Percentiles rank a stretch among this genome's conserved stretches.
Conservation (phyloP, 2,329 filamentous ascomycete species). For the Paradendryphiella salina region DNA sequence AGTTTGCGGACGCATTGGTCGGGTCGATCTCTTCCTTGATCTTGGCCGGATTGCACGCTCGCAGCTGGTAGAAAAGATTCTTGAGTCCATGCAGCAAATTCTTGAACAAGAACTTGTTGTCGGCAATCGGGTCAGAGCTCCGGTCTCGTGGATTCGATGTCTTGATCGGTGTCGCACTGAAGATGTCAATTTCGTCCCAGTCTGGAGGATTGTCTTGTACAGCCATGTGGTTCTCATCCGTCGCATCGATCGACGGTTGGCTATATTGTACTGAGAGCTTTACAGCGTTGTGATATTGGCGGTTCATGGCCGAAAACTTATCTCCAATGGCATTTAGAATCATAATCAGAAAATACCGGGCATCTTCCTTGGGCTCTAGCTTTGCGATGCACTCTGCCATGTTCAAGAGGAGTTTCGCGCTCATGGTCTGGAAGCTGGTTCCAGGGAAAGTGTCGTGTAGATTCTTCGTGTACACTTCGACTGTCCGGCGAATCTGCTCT, state of each 20-base stretch:
- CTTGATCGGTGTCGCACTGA: slow-evolving; percentile 93
- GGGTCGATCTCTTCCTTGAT: slow-evolving; percentile 67
- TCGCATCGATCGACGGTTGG: slow-evolving; percentile 65
- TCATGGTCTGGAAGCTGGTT: slow-evolving; percentile 99
- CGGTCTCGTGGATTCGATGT: slow-evolving; percentile 88
- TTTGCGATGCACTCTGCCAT: slow-evolving; percentile 98
- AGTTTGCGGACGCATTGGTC: slow-evolving; percentile 80
- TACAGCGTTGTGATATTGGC: slow-evolving; percentile 90
- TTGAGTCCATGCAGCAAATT: slow-evolving; percentile 95
- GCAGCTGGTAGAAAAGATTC: slow-evolving; percentile 93
- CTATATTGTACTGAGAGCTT: slow-evolving; percentile 82
- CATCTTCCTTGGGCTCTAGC: slow-evolving; percentile 89
- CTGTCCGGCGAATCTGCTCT: slow-evolving; percentile 91
- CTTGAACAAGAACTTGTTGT: slow-evolving; percentile 98
- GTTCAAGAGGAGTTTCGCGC: slow-evolving; percentile 91
- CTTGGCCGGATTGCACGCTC: slow-evolving; percentile 75
- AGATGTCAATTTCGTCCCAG: slow-evolving; percentile 98
- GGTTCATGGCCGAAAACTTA: slow-evolving; percentile 98
- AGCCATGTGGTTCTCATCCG: slow-evolving; percentile 78
- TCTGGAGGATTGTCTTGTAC: slow-evolving; percentile 80
- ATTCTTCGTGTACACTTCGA: slow-evolving; percentile 96
- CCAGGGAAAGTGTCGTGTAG: slow-evolving; percentile 94
- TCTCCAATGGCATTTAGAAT: slow-evolving; percentile 97
- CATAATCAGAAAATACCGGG: slow-evolving; percentile 93
- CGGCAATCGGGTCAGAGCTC: slow-evolving; percentile 84